Conservation (phyloP, 345 rosid species). For the Aegle marmelos region DNA sequence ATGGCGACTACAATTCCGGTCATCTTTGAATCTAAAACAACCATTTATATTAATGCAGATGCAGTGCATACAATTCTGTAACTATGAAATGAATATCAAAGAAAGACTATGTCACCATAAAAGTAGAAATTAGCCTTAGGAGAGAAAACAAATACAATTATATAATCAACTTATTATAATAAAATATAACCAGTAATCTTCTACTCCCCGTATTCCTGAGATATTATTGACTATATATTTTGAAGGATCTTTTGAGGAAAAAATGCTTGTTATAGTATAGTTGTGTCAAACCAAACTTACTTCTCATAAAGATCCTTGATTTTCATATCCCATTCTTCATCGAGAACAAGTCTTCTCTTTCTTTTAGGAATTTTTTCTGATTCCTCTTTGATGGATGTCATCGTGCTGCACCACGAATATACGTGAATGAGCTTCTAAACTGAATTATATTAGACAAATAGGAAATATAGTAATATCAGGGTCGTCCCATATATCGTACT, state of each 20-base stretch:
- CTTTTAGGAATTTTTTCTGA: slow-evolving; percentile 39
- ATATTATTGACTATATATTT: neutral
- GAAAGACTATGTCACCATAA: neutral
- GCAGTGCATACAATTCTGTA: slow-evolving; percentile 13
- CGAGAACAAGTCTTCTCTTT: slow-evolving; percentile 62
- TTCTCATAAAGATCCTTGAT: slow-evolving; percentile 65
- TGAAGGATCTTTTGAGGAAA: neutral
- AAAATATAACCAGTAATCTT: neutral
- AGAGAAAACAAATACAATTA: slow-evolving; percentile 4
- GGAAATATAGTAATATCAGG: neutral
- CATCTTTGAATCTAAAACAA: slow-evolving; percentile 69
- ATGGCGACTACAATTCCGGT: slow-evolving; percentile 43
- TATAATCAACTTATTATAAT: neutral
- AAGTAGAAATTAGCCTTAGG: neutral
- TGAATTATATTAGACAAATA: neutral
- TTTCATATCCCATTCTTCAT: slow-evolving; percentile 52
- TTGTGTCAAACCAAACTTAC: slow-evolving; percentile 40
- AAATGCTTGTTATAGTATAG: neutral
- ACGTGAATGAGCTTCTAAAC: neutral
- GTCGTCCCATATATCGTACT: slow-evolving; percentile 17
- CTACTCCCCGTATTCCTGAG: neutral
- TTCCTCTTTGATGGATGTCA: slow-evolving; percentile 34
- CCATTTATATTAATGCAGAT: slow-evolving; percentile 20
- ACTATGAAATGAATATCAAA: neutral
- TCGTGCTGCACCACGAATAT: slow-evolving; percentile 43